Base-by-base conservation (phyloP, 768 basidiomycete genomes). In the Fomitopsis serialis region DNA sequence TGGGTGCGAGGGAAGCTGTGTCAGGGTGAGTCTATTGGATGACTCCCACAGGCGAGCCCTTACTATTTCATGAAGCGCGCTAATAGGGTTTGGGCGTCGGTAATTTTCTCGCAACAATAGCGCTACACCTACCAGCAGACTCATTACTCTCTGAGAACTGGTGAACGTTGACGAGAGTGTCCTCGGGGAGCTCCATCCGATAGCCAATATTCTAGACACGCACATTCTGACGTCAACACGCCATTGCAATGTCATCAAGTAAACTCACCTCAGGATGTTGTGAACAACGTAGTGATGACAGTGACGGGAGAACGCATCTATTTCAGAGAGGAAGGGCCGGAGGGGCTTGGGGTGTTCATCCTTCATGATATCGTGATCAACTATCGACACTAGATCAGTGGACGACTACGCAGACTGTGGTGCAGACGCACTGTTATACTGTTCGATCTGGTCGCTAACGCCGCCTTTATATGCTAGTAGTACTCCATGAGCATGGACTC, bases 11-110 rank as follows among this genome's bases (percentile, higher is more conserved):
- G 68, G 46, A 67, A 65, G 52, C 70, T 71, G 21, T 17, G 34
- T 15, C 15, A 6, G 17, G 10, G 13, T 12, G n/a, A 40, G 15
- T n/a, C 6, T 27, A 32, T 19, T 15, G 25, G 19, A 29, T 46
- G 22, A 17, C 9, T 11, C 21, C 2, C 50, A 79, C 12, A 25
- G 17, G n/a, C 2, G 8, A 29, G 10, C 2, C 45, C 58, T 36
- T 29, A 62, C 61, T 62, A 62, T 35, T 62, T 60, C 56, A 60
- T 62, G 48, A 62, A 62, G 1, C 61, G 52, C 5, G 56, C 61
- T 62, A 22, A 81, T 82, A 85, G 85, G 23, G 11, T 5, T 69
- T 85, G 84, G 81, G 84, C 84, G 64, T 79, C 83, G 44, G 83
- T 51, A 1, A 22, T 17, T 7, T 36, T 11, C 17, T 42, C 19